Evolutionary conservation across 176 grass and related monocot species (phyloP), one percentile per base, ranked within the genome.

Genomic region (Eragrostis curvula): DNA sequence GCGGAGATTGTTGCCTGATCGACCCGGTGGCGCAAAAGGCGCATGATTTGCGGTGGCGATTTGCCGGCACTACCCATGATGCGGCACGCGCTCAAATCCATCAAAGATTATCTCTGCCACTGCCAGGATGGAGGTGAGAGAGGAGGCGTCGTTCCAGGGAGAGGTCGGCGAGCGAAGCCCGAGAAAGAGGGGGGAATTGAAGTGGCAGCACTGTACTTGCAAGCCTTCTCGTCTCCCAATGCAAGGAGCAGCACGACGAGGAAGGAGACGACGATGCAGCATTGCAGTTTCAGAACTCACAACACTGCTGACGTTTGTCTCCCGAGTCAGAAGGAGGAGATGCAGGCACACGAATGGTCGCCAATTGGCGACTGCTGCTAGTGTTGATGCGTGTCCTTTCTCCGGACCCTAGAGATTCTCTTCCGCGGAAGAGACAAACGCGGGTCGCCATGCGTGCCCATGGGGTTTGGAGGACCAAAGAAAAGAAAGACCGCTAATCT

Each of bases 31-130:
- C 30, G 59, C 13, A 60, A 87, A 87, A 81, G 78, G 51, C 15
- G n/a, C 42, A 82, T 70, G 85, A 87, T 87, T 61, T 59, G 52
- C 21, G 7, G 40, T 29, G 0, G 45, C 18, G 44, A 77, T 64
- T 24, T 17, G 57, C 73, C 80, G 73, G 80, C 79, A 73, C n/a
- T n/a, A n/a, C 30, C 30, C 58, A 71, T 72, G 66, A 85, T 85
- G 15, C 17, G 21, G 23, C 12, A 60, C 55, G 45, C 68, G n/a
- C 49, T 65, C 41, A 71, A 42, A 78, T 77, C 73, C 3, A 56
- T 13, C 8, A 8, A 48, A 46, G 40, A 76, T 56, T 13, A 36
- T 5, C 44, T 11, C 0, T 1, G 56, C 13, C 55, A 51, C 0
- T 1, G 56, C 13, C 55, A 51, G 49, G 12, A 23, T 25, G 66